Evolutionary conservation across 2,329 filamentous ascomycete genomes (phyloP).

Genomic region (Alternaria dauci): DNA sequence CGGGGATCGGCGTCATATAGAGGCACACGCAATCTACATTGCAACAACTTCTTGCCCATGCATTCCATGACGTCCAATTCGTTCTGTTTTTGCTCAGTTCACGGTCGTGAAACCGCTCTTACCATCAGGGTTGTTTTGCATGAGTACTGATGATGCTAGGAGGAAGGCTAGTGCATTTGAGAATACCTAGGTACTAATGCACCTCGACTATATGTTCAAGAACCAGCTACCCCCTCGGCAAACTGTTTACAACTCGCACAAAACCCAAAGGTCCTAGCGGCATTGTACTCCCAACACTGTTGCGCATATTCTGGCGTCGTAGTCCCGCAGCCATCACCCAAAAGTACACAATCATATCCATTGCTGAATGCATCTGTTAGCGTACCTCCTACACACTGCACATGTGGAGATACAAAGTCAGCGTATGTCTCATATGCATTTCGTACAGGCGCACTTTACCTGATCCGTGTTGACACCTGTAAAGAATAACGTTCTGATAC

Average conservation of each 20-base stretch:
- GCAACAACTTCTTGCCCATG: not conserved
- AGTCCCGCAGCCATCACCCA: conserved; percentile 54
- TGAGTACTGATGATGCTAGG: not conserved
- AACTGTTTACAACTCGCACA: conserved; percentile 49
- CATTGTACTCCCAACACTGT: conserved; percentile 53
- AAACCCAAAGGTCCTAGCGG: conserved; percentile 53
- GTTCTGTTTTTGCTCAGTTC: not conserved
- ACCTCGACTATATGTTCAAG: conserved; percentile 7
- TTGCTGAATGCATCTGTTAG: conserved; percentile 54
- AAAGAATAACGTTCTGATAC: conserved; percentile 53
- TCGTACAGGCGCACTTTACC: not conserved
- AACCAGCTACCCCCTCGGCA: conserved; percentile 27
- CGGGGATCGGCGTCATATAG: not conserved
- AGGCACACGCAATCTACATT: not conserved
- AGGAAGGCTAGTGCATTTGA: too few species aligned
- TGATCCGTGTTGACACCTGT: conserved; percentile 56
- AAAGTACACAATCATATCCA: conserved; percentile 54
- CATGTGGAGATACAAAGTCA: not conserved
- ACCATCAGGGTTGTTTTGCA: not conserved
- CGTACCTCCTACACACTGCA: conserved; percentile 51
- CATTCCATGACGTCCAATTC: not conserved
- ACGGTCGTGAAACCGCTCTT: not conserved
- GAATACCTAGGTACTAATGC: too few species aligned
- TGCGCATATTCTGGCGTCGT: conserved; percentile 52
- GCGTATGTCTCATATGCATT: not conserved